A percentile compares a stretch with the other conserved stretches of the same genome.
Evolutionary conservation across 2,329 filamentous ascomycete genomes (phyloP).

Genomic region (Exophiala dermatitidis): DNA sequence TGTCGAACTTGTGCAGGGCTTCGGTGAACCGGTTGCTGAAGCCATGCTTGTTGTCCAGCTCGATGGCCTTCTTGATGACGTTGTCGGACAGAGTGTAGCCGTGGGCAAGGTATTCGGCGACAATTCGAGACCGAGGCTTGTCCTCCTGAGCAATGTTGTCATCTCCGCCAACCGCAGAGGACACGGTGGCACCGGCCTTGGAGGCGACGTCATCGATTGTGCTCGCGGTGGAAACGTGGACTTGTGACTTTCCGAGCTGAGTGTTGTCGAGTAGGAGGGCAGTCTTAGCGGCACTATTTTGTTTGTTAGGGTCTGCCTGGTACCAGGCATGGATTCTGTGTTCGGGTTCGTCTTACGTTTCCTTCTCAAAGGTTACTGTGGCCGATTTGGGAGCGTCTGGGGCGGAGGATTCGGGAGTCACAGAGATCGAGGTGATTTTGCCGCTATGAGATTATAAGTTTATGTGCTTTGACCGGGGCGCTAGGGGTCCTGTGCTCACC

Average conservation of each 20-base stretch:
- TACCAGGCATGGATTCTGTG: neutral
- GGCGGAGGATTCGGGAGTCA: constrained; percentile 53
- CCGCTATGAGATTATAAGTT: constrained; percentile 50
- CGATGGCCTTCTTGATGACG: constrained; percentile 74
- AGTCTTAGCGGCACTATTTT: constrained; percentile 70
- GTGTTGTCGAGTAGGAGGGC: constrained; percentile 96
- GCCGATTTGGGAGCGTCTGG: constrained; percentile 66
- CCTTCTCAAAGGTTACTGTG: constrained; percentile 93
- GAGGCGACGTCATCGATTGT: constrained; percentile 58
- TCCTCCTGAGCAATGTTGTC: constrained; percentile 80
- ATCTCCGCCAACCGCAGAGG: constrained; percentile 43
- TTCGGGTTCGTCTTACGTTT: constrained; percentile 51
- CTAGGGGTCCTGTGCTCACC: constrained; percentile 46
- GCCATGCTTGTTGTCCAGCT: constrained; percentile 83
- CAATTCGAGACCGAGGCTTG: constrained; percentile 87
- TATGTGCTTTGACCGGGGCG: neutral
- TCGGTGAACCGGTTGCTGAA: constrained; percentile 72
- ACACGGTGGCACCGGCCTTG: constrained; percentile 51
- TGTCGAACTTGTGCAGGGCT: constrained; percentile 69
- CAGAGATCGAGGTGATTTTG: constrained; percentile 78
- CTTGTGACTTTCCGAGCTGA: constrained; percentile 68
- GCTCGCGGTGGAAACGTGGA: constrained; percentile 69
- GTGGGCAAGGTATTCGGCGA: constrained; percentile 93
- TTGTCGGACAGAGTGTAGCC: constrained; percentile 77
- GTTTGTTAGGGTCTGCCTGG: neutral